Conservation (phyloP, 2,329 filamentous ascomycete species). For the Diaporthe sp. region DNA sequence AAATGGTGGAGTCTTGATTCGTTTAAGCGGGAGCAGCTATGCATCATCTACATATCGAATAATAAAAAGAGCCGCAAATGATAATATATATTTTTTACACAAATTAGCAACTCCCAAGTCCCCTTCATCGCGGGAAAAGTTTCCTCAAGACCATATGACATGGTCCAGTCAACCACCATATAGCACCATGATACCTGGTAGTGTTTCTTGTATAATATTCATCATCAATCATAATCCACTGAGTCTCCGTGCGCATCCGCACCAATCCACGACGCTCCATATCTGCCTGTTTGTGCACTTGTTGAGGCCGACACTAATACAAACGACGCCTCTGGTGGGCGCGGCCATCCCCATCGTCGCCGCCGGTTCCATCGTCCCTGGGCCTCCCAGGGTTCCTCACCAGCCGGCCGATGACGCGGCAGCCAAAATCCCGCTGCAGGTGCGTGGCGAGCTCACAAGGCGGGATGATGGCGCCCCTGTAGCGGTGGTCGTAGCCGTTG, state of each 20-base stretch:
- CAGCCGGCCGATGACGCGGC: constrained; percentile 15
- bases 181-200: neutral
- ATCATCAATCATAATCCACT: neutral
- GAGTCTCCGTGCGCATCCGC: no score
- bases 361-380: neutral
- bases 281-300: neutral
- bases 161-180: neutral
- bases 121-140: neutral
- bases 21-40: neutral
- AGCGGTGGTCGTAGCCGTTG: neutral
- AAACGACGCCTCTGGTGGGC: neutral
- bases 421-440: neutral
- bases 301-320: neutral
- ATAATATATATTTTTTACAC: neutral
- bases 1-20: no score
- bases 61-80: neutral
- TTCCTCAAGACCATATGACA: no score
- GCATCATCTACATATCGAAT: neutral
- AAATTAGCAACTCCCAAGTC: neutral
- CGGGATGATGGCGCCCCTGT: constrained; percentile 5
- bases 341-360: neutral
- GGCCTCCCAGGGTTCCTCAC: no score
- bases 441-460: neutral
- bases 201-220: neutral
- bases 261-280: neutral